phyloP scores from a whole-genome alignment of 148 eudicot species.

The Drosera capensis region DNA sequence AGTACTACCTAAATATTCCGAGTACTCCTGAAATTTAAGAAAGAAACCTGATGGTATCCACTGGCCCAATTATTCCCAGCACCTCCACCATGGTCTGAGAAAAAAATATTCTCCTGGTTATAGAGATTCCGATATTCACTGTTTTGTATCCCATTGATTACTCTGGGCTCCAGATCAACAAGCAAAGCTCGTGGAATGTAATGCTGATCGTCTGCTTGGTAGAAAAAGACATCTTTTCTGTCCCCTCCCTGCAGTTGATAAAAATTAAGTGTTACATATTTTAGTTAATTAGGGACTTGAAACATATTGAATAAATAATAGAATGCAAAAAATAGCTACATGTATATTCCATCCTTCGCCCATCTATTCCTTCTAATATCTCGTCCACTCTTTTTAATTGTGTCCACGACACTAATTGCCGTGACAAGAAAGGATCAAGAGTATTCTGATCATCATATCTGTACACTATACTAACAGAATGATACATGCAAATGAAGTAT shows the following conservation, averaged over 20 bases:
- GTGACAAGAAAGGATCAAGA: no score
- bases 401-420: no score
- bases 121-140: conserved; percentile 91
- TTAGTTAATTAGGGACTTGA: no score
- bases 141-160: conserved; percentile 88
- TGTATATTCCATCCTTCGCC: no score
- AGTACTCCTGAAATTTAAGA: not conserved
- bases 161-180: conserved; percentile 97
- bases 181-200: conserved; percentile 87
- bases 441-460: no score
- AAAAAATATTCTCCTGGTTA: conserved; percentile 81
- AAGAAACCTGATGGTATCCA: conserved; percentile 80
- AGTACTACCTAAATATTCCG: not conserved
- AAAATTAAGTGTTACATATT: no score
- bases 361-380: no score
- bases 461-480: no score
- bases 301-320: no score
- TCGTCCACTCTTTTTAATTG: no score
- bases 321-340: no score
- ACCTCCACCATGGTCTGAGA: conserved; percentile 91
- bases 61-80: conserved; percentile 99
- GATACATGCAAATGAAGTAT: no score
- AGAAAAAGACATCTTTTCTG: conserved; percentile 94
- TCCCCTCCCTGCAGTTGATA: conserved; percentile 78
- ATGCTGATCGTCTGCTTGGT: conserved; percentile 98